Evolutionary conservation across 768 basidiomycete genomes (phyloP).

Genomic region (Suillus plorans): DNA sequence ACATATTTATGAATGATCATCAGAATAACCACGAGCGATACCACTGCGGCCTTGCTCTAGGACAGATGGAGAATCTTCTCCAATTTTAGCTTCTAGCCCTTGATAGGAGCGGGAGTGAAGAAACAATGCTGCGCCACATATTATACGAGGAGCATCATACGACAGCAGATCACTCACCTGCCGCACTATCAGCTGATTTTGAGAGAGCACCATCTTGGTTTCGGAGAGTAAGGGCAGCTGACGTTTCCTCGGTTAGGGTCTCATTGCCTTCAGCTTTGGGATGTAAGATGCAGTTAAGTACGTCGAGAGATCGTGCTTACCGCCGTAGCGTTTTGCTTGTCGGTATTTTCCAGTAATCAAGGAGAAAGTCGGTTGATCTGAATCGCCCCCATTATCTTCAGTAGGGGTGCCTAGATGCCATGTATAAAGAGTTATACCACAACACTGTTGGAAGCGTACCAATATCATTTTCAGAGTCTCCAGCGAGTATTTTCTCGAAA

Average conservation of each 20-base stretch:
- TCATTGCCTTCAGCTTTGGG: constrained; percentile 12
- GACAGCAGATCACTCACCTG: constrained; percentile 45
- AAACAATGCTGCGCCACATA: constrained; percentile 53
- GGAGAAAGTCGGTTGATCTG: constrained; percentile 80
- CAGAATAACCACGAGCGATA: constrained; percentile 83
- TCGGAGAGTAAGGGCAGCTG: constrained; percentile 54
- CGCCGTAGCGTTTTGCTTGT: constrained; percentile 68
- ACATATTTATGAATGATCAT: constrained; percentile 33
- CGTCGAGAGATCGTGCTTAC: constrained; percentile 14
- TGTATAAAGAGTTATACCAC: not conserved
- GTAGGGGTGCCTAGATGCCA: constrained; percentile 9
- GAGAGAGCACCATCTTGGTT: constrained; percentile 64
- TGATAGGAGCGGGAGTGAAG: constrained; percentile 72
- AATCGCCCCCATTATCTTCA: constrained; percentile 34
- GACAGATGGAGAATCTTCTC: constrained; percentile 75
- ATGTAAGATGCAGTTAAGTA: not conserved
- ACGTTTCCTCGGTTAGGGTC: constrained; percentile 21
- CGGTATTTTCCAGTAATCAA: constrained; percentile 85
- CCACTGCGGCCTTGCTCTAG: constrained; percentile 90
- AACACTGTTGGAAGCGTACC: constrained; percentile 10
- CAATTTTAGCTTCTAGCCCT: constrained; percentile 77
- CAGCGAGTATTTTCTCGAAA: constrained; percentile 58
- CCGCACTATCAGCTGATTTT: constrained; percentile 63
- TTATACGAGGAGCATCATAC: constrained; percentile 7
- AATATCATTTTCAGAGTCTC: constrained; percentile 15